Evolutionary conservation across 169 alveolate species (phyloP), one percentile per base, ranked within the genome.

Genomic region (Eimeria tenella): DNA sequence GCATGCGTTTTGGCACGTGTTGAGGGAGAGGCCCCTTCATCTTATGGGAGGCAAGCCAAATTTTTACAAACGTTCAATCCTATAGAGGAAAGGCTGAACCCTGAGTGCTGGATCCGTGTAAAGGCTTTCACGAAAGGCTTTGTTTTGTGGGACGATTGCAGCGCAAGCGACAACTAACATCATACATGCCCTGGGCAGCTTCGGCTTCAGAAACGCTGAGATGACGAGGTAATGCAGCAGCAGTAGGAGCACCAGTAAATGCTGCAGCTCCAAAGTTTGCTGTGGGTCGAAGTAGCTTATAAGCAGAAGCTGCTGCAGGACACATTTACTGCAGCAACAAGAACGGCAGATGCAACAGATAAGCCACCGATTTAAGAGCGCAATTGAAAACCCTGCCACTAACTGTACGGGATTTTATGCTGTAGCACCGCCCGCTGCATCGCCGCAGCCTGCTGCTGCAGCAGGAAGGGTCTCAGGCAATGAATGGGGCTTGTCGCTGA

Each of bases 141-240:
- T 71, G 50, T 50, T 25, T 21, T 71, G 82, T 71, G 21, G 17
- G 82, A 1, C 11, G n/a, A 31, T 50, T 71, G 50, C 82, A 71
- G 82, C 82, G 6, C 82, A 71, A 21, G 82, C 82, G 82, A 71
- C 82, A 71, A 71, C 82, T 7, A 71, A 71, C 82, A 71, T 71
- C 1, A 71, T 71, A 5, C 82, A 71, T 13, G 82, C 82, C 23
- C 17, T 71, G 82, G 82, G 82, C 50, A 71, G 82, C 4, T 71
- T 71, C 19, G 82, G 82, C 82, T 71, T 25, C 82, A 71, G 82
- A 71, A 21, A 71, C 82, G n/a, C 56, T 11, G 53, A 21, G 49
- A 42, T 42, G 49, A 21, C 55, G 68, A 71, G 82, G 55, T 21
- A 50, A 15, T 21, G 50, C 82, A 25, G 13, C 82, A 71, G 74